Evolutionary conservation across 371 early-diverging fungal species (phyloP).

Genomic region (Rhizopus stolonifer): DNA sequence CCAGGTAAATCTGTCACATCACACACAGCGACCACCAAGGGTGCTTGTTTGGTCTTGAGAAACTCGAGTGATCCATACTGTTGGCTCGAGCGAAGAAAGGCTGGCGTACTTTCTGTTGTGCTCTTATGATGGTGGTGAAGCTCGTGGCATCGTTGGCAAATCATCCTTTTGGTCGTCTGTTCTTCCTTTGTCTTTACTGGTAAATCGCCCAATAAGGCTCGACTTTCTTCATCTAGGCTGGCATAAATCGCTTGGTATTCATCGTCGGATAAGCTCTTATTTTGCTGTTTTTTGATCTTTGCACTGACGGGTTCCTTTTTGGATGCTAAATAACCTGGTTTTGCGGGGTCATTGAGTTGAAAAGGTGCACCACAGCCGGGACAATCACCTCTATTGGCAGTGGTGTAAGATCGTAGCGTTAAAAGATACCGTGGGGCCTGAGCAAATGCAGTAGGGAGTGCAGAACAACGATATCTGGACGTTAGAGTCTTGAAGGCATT

Average conservation of each 20-base stretch:
- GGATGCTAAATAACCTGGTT: conserved; percentile 56
- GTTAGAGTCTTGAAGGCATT: too few relatives aligned
- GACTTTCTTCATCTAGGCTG: conserved; percentile 33
- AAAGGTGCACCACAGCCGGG: conserved; percentile 74
- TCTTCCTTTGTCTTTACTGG: not conserved
- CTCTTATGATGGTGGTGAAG: conserved; percentile 50
- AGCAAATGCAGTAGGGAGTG: too few relatives aligned
- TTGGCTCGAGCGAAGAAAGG: conserved; percentile 49
- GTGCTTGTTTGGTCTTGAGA: conserved; percentile 51
- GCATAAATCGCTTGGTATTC: conserved; percentile 33
- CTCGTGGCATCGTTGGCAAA: conserved; percentile 67
- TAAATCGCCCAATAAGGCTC: conserved; percentile 31
- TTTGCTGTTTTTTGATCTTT: conserved; percentile 15
- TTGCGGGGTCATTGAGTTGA: conserved; percentile 39
- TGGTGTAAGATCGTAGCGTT: too few relatives aligned
- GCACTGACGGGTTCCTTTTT: conserved; percentile 23
- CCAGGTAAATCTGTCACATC: conserved; percentile 69
- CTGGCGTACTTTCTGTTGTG: conserved; percentile 38
- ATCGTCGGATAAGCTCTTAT: conserved; percentile 35
- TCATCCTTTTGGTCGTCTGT: conserved; percentile 23
- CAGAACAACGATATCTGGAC: too few relatives aligned
- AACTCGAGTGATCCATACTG: conserved; percentile 58
- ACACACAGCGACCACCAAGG: conserved; percentile 58
- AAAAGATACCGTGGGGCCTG: too few relatives aligned
- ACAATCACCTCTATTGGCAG: conserved; percentile 36